phyloP scores from a whole-genome alignment of 805 yeast species.

The Wickerhamomyces mucosus region DNA sequence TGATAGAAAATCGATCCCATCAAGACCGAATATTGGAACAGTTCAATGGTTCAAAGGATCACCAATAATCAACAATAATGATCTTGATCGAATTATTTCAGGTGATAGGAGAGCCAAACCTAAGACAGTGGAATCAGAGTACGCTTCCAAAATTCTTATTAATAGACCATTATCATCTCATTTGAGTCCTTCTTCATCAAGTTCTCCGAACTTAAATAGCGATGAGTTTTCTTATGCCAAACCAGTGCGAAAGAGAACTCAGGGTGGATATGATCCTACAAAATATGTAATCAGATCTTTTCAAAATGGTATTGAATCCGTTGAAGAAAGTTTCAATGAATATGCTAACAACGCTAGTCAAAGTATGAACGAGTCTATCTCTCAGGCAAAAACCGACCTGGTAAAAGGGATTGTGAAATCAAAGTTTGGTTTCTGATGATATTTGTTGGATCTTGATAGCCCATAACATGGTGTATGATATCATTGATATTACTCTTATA shows the following conservation, averaged over 20 bases:
- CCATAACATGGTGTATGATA: no score
- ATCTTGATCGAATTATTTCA: slow-evolving; percentile 56
- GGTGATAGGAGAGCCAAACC: slow-evolving; percentile 65
- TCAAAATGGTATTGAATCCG: slow-evolving; percentile 40
- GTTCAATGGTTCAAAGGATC: slow-evolving; percentile 84
- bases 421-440: slow-evolving; percentile 43
- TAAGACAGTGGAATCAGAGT: slow-evolving; percentile 47
- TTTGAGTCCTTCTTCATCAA: slow-evolving; percentile 4
- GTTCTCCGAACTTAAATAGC: slow-evolving; percentile 1
- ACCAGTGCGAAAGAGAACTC: slow-evolving; percentile 33
- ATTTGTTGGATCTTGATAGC: no score
- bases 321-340: slow-evolving; percentile 47
- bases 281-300: slow-evolving; percentile 31
- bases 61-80: slow-evolving; percentile 47
- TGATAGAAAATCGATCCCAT: slow-evolving; percentile 57
- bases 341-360: slow-evolving; percentile 49
- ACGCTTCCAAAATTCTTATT: slow-evolving; percentile 36
- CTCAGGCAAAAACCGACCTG: slow-evolving; percentile 38
- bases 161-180: slow-evolving; percentile 6
- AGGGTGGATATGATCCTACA: slow-evolving; percentile 32
- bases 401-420: slow-evolving; percentile 43
- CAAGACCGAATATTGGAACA: slow-evolving; percentile 71
- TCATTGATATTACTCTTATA: no score
- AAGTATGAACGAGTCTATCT: slow-evolving; percentile 41
- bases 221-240: slow-evolving; percentile 31